These are phyloP conservation scores for Hypoxylon sp. DNA, from an alignment of 2,329 filamentous ascomycete genomes.

Conservation along the genomic window DNA sequence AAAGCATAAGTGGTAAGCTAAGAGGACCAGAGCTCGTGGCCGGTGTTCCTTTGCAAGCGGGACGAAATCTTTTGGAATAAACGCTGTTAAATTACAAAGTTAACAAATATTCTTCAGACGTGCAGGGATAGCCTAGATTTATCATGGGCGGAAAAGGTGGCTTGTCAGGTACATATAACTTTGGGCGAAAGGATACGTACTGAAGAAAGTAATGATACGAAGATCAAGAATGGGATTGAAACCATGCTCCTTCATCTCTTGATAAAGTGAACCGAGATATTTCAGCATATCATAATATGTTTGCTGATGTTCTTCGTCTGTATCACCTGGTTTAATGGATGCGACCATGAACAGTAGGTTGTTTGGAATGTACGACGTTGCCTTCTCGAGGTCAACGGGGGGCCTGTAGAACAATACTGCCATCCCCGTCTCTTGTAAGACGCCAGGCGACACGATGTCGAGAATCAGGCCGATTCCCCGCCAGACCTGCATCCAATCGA, in stretches of 20 bases:
- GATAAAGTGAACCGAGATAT: constrained; percentile 67
- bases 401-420: constrained; percentile 66
- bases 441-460: constrained; percentile 55
- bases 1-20: constrained; percentile 69
- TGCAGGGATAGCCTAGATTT: background rate
- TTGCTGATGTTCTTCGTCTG: constrained; percentile 58
- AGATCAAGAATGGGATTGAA: constrained; percentile 63
- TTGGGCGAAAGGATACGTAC: constrained; percentile 24
- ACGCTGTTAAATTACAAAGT: constrained; percentile 52
- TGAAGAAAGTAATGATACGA: constrained; percentile 68
- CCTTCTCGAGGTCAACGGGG: constrained; percentile 61
- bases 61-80: constrained; percentile 62
- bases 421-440: constrained; percentile 61
- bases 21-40: constrained; percentile 65
- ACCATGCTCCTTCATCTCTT: constrained; percentile 61
- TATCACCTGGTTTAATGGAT: constrained; percentile 60
- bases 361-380: constrained; percentile 61
- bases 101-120: constrained; percentile 2
- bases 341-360: constrained; percentile 66
- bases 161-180: background rate
- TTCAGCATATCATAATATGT: constrained; percentile 64
- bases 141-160: background rate
- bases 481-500: constrained; percentile 72
- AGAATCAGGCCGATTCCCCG: constrained; percentile 67
- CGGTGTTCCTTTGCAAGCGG: constrained; percentile 60